A percentile compares a stretch with the other conserved stretches of the same genome.
Evolutionary conservation across 306 rosid species (phyloP).

Genomic region (Pachyrhizus erosus): DNA sequence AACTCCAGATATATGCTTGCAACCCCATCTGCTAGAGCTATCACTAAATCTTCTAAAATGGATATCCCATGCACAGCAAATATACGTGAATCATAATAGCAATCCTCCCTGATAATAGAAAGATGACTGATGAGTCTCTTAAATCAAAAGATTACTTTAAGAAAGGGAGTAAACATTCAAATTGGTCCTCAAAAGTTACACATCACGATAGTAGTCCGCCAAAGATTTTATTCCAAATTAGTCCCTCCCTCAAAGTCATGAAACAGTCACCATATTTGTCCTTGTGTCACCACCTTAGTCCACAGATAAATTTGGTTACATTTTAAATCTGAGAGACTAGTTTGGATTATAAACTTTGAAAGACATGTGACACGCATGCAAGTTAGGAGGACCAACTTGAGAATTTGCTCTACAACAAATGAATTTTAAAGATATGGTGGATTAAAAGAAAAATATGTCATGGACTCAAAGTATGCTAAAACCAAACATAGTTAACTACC

Average conservation of each 20-base stretch:
- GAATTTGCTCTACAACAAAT: neutral
- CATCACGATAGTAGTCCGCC: neutral
- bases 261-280: neutral
- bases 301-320: neutral
- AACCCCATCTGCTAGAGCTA: slow-evolving; percentile 83
- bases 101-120: slow-evolving; percentile 62
- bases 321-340: neutral
- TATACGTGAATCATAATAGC: slow-evolving; percentile 63
- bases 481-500: neutral
- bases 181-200: neutral
- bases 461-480: slow-evolving; percentile 34
- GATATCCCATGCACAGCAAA: slow-evolving; percentile 76
- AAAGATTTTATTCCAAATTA: neutral
- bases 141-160: slow-evolving; percentile 19
- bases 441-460: slow-evolving; percentile 5
- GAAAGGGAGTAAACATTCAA: neutral
- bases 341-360: neutral
- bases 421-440: slow-evolving; percentile 13
- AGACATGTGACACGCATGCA: neutral
- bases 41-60: slow-evolving; percentile 88
- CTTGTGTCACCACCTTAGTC: neutral
- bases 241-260: neutral
- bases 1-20: slow-evolving; percentile 86
- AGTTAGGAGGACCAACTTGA: neutral
- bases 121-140: slow-evolving; percentile 39